Evolutionary conservation across 164 flowering plant species (phyloP), one percentile per base, ranked within the genome.

Genomic region (Piper betle): DNA sequence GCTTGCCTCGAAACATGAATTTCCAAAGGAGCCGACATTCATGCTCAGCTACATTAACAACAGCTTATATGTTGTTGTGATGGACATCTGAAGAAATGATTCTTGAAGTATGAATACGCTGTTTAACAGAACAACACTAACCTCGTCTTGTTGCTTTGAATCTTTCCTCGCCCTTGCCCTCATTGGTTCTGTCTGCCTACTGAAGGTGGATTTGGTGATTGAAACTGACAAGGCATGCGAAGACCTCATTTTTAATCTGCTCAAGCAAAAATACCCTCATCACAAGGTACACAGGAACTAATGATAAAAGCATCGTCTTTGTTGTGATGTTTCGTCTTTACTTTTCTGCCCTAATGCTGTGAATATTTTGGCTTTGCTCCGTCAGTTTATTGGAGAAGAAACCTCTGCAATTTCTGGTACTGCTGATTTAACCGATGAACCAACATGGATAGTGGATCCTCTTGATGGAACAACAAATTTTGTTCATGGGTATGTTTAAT

Each of bases 381-480:
- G 16, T 56, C 72, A 92, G 99, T 85, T 88, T 67, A 94, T 94
- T 60, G 99, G 99, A 15, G 97, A 94, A 78, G 97, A 91, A 81
- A 94, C 96, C 40, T 80, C 93, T 62, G 97, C 97, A 68, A 93
- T 95, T 39, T 61, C 33, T 73, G 99, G 99, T 55, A 60, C 60
- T 56, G 67, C 80, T 3, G 93, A 86, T 68, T 77, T 91, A 71
- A 88, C 95, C 18, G 91, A 88, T 71, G 79, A 85, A 15, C 99
- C 99, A 17, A 94, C 96, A 1, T 94, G 99, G 99, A 86, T 94
- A 52, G 96, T 94, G 55, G 99, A 94, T 69, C 99, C 99, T 10
- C 82, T 94, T 55, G 99, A 94, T 76, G 99, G 99, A 62, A 94
- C 99, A 4, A 91, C 96, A 11, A 94, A 94, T 69, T 94, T 94